Evolutionary conservation across 768 basidiomycete genomes (phyloP).

Genomic region (Leccinum olivaceopallidum): DNA sequence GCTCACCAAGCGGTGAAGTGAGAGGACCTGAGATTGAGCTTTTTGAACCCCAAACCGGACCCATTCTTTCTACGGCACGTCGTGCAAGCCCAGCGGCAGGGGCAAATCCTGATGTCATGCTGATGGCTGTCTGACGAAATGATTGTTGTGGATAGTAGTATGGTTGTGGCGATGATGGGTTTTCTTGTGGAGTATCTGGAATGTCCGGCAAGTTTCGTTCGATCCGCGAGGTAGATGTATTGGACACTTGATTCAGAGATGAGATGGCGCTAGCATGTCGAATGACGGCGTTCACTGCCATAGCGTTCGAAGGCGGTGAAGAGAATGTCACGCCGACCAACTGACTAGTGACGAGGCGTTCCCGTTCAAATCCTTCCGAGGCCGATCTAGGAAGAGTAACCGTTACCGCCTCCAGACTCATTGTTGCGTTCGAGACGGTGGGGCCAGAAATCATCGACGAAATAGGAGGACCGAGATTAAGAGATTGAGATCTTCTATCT

Average conservation of each 20-base stretch:
- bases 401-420: constrained; percentile 33
- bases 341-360: constrained; percentile 43
- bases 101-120: too few relatives aligned
- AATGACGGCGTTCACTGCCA: constrained; percentile 28
- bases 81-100: too few relatives aligned
- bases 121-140: too few relatives aligned
- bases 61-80: too few relatives aligned
- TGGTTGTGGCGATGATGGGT: constrained; percentile 3
- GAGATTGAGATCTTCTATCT: constrained; percentile 66
- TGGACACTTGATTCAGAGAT: constrained; percentile 25
- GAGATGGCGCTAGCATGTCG: constrained; percentile 23
- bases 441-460: constrained; percentile 29
- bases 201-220: constrained; percentile 33
- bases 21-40: too few relatives aligned
- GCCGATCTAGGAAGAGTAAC: constrained; percentile 30
- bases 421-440: constrained; percentile 27
- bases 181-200: constrained; percentile 24
- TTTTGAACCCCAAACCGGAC: too few relatives aligned
- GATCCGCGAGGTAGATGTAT: constrained; percentile 27
- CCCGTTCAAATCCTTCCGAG: constrained; percentile 37
- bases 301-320: constrained; percentile 19
- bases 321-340: constrained; percentile 45
- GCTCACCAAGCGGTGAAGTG: too few relatives aligned
- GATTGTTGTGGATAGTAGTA: not conserved
- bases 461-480: constrained; percentile 47